Base-by-base conservation (phyloP, 805 yeast species). In the Ogataea parapolymorpha region DNA sequence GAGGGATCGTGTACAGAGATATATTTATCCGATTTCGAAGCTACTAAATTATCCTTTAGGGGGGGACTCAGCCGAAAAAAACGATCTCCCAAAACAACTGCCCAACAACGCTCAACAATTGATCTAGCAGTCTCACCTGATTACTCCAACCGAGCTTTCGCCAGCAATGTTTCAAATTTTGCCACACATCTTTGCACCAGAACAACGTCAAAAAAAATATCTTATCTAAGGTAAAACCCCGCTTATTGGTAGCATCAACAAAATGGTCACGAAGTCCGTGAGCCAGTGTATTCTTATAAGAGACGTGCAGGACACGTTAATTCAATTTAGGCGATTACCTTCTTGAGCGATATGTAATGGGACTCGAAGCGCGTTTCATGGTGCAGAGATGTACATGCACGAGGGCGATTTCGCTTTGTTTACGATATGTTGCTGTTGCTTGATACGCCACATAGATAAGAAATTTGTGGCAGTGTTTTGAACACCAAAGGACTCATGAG, bases 161-260 rank as follows among this genome's bases (percentile, higher is more conserved):
- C 22, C 22, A 17, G 23, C 33, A 9, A 30, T 32, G 16, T 17
- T 11, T 18, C 32, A 13, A 22, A 18, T 13, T 18, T 12, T 3
- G 14, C 8, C n/a, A 9, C 18, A 40, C 39, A 40, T 28, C 43
- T 35, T 12, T 40, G n/a, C 43, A 40, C 43, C 39, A 16, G 17
- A 11, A 39, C 16, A 9, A 20, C 16, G 38, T 24, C 37, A 39
- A 25, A 23, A 23, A 24, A 22, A 20, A 16, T 20, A 20, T 27
- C 37, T 39, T 39, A 39, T 33, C 37, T 17, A 4, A 11, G 12
- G n/a, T 20, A 6, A 27, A 39, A 39, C 42, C 42, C 42, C 42
- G 42, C 42, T 39, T 28, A 18, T 39, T 23, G 17, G 24, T 17
- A 13, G 18, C 18, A 13, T 6, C 17, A 20, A 13, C 36, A 28